Evolutionary conservation across 345 rosid genomes (phyloP).

Genomic region (Corchorus olitorius): DNA sequence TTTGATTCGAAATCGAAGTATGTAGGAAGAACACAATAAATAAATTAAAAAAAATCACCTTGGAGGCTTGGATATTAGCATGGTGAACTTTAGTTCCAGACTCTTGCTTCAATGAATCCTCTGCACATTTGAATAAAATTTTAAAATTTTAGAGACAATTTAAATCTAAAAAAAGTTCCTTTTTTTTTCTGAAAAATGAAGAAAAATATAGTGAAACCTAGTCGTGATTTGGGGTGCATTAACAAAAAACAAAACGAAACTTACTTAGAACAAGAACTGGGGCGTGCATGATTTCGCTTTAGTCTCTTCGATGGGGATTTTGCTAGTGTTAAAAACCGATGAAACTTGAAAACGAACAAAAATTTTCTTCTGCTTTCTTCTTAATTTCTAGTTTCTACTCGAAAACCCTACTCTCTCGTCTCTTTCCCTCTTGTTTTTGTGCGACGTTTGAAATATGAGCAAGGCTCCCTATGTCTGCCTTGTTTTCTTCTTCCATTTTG

Average conservation of each 20-base stretch:
- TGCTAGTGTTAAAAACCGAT: background rate
- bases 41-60: background rate
- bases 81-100: conserved; percentile 90
- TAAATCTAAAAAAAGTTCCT: background rate
- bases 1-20: background rate
- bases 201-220: background rate
- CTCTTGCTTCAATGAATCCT: conserved; percentile 94
- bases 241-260: conserved; percentile 20
- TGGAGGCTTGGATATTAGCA: conserved; percentile 87
- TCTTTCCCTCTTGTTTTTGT: background rate
- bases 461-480: background rate
- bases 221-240: background rate
- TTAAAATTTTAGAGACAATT: background rate
- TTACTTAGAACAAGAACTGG: conserved; percentile 91
- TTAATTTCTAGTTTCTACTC: background rate
- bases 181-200: background rate
- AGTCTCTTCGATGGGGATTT: background rate
- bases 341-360: background rate
- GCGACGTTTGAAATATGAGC: conserved; percentile 1
- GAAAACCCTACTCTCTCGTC: conserved; percentile 6
- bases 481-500: background rate
- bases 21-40: background rate
- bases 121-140: conserved; percentile 41
- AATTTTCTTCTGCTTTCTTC: background rate
- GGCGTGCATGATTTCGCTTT: conserved; percentile 50